phyloP scores from a whole-genome alignment of 2,329 filamentous ascomycete species.

The Xylariales sp. region DNA sequence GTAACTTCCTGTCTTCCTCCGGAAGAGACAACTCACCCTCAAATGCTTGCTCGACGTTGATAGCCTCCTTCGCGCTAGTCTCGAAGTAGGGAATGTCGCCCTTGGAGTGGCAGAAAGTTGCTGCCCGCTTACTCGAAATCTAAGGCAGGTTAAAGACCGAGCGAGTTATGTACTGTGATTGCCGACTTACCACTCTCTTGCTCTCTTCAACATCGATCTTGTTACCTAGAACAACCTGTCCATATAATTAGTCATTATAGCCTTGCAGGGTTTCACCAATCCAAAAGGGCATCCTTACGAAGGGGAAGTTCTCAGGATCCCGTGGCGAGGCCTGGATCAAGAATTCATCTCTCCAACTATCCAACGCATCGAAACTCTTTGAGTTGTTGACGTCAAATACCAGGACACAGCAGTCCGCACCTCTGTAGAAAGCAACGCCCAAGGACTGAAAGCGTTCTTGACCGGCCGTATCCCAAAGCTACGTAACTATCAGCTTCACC shows the following conservation, averaged over 20 bases:
- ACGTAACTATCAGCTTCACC: slow-evolving; percentile 13
- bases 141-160: slow-evolving; percentile 32
- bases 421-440: slow-evolving; percentile 94
- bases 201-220: slow-evolving; percentile 99
- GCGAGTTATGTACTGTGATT: no score
- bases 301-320: slow-evolving; percentile 96
- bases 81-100: slow-evolving; percentile 98
- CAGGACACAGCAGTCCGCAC: slow-evolving; percentile 95
- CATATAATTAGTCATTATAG: slow-evolving; percentile 2
- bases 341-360: slow-evolving; percentile 98
- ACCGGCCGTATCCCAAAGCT: slow-evolving; percentile 97
- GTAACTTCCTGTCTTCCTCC: not conserved
- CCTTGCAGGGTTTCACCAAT: not conserved
- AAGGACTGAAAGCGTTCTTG: slow-evolving; percentile 97
- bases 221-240: slow-evolving; percentile 88
- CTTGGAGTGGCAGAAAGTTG: slow-evolving; percentile 97
- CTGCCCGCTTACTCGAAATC: slow-evolving; percentile 93
- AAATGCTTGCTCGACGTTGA: slow-evolving; percentile 86
- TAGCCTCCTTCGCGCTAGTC: slow-evolving; percentile 97
- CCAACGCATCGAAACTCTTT: slow-evolving; percentile 97
- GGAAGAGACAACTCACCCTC: slow-evolving; percentile 46
- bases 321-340: slow-evolving; percentile 94
- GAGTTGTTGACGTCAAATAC: slow-evolving; percentile 99
- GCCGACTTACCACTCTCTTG: slow-evolving; percentile 72
- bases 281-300: slow-evolving; percentile 55